Conservation (phyloP, 305 asterid genomes). For the Fraxinus sp. region DNA sequence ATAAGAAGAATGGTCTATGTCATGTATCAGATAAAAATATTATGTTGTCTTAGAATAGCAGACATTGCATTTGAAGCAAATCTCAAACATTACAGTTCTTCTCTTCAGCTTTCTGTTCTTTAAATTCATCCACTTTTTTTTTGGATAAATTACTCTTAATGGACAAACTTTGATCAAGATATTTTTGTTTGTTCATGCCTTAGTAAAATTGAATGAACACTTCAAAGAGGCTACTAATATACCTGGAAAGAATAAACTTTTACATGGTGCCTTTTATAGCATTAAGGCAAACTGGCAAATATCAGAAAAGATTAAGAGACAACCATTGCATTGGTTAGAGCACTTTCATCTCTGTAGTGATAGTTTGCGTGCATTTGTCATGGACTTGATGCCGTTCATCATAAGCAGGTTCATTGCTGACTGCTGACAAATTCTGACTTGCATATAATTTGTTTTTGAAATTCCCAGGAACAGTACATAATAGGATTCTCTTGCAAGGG, state of each 20-base stretch:
- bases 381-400: conserved; percentile 21
- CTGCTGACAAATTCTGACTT: conserved; percentile 14
- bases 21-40: conserved; percentile 3
- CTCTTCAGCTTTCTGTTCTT: conserved; percentile 4
- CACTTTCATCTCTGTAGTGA: conserved; percentile 10
- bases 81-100: conserved; percentile 11
- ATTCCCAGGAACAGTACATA: conserved; percentile 57
- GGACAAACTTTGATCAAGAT: conserved; percentile 2
- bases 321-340: conserved; percentile 4
- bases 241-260: not conserved
- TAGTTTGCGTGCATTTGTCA: conserved; percentile 1
- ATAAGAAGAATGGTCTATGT: not conserved
- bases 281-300: conserved; percentile 19
- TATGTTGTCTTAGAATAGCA: not conserved
- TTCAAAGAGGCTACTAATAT: conserved; percentile 9
- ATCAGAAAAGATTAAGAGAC: conserved; percentile 10
- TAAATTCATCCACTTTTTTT: not conserved
- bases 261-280: conserved; percentile 11
- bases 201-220: conserved; percentile 18
- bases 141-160: not conserved
- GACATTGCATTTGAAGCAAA: conserved; percentile 9
- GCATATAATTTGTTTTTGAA: conserved; percentile 5
- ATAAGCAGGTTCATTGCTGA: conserved; percentile 17
- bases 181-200: conserved; percentile 14
- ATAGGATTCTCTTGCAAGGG: conserved; percentile 51